phyloP scores from a whole-genome alignment of 345 rosid species.

The Abelmoschus esculentus region DNA sequence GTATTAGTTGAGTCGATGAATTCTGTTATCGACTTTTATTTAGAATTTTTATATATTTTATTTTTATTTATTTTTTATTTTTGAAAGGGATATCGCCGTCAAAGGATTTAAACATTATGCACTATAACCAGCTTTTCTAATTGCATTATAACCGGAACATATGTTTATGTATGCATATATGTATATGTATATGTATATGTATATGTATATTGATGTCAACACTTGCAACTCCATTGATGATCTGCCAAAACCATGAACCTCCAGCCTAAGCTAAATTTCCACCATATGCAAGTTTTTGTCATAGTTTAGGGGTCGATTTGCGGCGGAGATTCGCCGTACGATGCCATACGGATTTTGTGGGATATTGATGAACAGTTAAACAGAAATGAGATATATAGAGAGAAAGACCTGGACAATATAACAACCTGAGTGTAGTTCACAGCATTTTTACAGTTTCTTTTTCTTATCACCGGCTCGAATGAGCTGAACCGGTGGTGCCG shows the following conservation, averaged over 20 bases:
- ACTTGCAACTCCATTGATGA: neutral
- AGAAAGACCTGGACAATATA: constrained; percentile 1
- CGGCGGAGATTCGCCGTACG: neutral
- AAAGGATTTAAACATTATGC: too few relatives aligned
- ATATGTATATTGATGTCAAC: neutral
- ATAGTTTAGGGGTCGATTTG: neutral
- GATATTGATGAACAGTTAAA: neutral
- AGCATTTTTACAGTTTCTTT: constrained; percentile 35
- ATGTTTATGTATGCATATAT: neutral
- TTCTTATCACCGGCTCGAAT: constrained; percentile 46
- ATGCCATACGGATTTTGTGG: neutral
- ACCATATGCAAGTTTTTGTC: neutral
- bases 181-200: neutral
- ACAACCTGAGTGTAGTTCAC: constrained; percentile 11
- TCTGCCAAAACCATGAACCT: neutral
- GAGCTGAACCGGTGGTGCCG: constrained; percentile 77
- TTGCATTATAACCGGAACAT: too few relatives aligned
- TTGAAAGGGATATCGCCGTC: too few relatives aligned
- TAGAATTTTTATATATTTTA: too few relatives aligned
- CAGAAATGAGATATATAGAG: neutral
- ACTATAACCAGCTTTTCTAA: too few relatives aligned
- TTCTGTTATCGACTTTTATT: too few relatives aligned
- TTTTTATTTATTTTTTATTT: too few relatives aligned
- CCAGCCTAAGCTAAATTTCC: neutral
- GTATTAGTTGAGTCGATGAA: too few relatives aligned